Evolutionary conservation across 257 asterid species (phyloP).

Genomic region (Hygrophila difformis): DNA sequence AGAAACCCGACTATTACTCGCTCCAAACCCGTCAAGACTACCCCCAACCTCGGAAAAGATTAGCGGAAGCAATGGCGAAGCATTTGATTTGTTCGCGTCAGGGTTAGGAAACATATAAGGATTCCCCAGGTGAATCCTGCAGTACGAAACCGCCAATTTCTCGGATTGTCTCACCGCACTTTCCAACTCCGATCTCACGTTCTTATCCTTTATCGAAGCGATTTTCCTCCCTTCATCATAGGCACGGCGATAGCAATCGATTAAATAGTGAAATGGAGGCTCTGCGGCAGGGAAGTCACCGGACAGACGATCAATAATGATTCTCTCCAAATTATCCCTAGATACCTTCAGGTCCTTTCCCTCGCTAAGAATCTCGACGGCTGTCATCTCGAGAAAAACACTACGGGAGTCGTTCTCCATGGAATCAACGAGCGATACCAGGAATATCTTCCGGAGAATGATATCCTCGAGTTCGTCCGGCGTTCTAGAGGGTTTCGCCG

Average conservation of each 20-base stretch:
- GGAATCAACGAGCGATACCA: slow-evolving; percentile 60
- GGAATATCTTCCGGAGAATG: slow-evolving; percentile 70
- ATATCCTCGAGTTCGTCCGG: slow-evolving; percentile 87
- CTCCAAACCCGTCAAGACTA: slow-evolving; percentile 57
- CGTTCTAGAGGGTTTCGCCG: slow-evolving; percentile 51
- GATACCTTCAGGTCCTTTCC: slow-evolving; percentile 60
- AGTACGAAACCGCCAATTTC: slow-evolving; percentile 58
- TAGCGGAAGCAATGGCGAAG: slow-evolving; percentile 64
- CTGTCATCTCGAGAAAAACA: slow-evolving; percentile 67
- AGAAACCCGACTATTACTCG: slow-evolving; percentile 33
- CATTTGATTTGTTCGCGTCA: slow-evolving; percentile 27
- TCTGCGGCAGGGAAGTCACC: slow-evolving; percentile 57
- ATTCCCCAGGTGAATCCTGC: slow-evolving; percentile 72
- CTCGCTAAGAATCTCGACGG: slow-evolving; percentile 86
- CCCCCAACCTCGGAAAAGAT: slow-evolving; percentile 64
- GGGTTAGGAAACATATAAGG: slow-evolving; percentile 77
- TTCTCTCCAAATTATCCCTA: slow-evolving; percentile 75
- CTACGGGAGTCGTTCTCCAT: slow-evolving; percentile 62
- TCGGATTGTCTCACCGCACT: slow-evolving; percentile 59
- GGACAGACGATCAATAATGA: slow-evolving; percentile 74
- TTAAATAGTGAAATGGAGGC: slow-evolving; percentile 62
- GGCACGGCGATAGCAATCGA: slow-evolving; percentile 74
- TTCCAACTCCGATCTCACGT: slow-evolving; percentile 59
- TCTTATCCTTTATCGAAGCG: slow-evolving; percentile 62
- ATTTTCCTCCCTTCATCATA: slow-evolving; percentile 74